These are phyloP conservation scores for Aaosphaeria pasadenensis DNA, from an alignment of 2,329 filamentous ascomycete species.

Conservation along the genomic window DNA sequence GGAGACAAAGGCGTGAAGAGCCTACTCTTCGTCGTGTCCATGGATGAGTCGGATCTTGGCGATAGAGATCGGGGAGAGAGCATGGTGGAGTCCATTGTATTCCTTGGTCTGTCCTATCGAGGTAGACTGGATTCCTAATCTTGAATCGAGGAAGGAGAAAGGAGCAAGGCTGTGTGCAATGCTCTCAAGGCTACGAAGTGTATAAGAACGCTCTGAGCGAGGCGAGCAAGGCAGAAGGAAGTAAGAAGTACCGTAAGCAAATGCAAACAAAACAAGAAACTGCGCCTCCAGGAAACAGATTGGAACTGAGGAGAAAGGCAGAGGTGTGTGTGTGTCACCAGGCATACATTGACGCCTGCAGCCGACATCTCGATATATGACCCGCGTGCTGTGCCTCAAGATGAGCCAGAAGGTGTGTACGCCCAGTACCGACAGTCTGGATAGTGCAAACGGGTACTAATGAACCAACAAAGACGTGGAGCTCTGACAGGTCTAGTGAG, in stretches of 20 bases:
- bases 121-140: no score
- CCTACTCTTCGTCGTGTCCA: conserved; percentile 6
- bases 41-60: conserved; percentile 15
- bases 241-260: neutral
- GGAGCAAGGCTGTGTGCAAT: neutral
- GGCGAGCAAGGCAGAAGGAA: neutral
- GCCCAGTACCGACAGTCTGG: conserved; percentile 4
- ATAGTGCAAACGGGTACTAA: conserved; percentile 6
- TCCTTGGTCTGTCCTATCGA: no score
- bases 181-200: neutral
- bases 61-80: conserved; percentile 12
- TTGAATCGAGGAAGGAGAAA: neutral
- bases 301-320: conserved; percentile 7
- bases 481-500: conserved; percentile 8
- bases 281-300: neutral
- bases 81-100: conserved; percentile 2
- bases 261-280: neutral
- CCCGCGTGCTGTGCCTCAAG: neutral
- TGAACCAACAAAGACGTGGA: conserved; percentile 14
- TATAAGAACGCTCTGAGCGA: neutral
- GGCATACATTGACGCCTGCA: conserved; percentile 19
- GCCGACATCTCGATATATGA: conserved; percentile 29
- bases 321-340: conserved; percentile 27
- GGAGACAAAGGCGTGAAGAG: conserved; percentile 26
- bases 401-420: conserved; percentile 2